Base-by-base conservation (phyloP, 805 yeast species). In the Yarrowia sp. region DNA sequence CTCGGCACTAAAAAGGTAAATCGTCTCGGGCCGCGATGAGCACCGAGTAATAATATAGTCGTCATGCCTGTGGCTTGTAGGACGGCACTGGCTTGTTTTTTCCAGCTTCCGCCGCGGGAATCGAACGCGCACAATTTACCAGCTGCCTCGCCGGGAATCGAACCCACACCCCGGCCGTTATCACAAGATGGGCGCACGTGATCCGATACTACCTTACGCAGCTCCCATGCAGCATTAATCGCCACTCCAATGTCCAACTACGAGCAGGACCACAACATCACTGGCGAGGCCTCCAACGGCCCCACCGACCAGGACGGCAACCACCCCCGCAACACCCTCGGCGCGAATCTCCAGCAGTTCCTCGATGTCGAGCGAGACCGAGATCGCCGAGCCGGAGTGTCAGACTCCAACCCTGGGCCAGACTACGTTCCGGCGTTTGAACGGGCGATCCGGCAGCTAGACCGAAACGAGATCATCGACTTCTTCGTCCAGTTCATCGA, bases 241-340 rank as follows among this genome's bases (percentile, higher is more conserved):
- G 58, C 58, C 58, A 33, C 58, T 33, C 42, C 31, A 49, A 51
- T 51, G 58, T 51, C 58, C 21, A 51, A 51, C 58, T 51, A 51
- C 58, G 58, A 51, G 35, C 42, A 51, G 42, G 58, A 51, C 58
- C 58, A 51, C 58, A 51, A 51, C 35, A 32, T 51, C 24, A 3
- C 32, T 29, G 21, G 27, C 61, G 61, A 38, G 41, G 4, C 35
- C 18, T 36, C 33, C 38, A 21, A 36, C 61, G 47, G 47, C 14
- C 2, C 25, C 36, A 16, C 35, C 35, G 38, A 55, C 35, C 19
- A 27, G 5, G 38, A 38, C 21, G 47, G 21, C 27, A 36, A 55
- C 27, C 35, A 55, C 13, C 61, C 46, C 5, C 47, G 61, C 18
- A 38, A 55, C 29, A 55, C 61, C 6, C 61, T 55, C n/a, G 61